Evolutionary conservation across 768 basidiomycete genomes (phyloP).

Genomic region (Tulasnella sp.): DNA sequence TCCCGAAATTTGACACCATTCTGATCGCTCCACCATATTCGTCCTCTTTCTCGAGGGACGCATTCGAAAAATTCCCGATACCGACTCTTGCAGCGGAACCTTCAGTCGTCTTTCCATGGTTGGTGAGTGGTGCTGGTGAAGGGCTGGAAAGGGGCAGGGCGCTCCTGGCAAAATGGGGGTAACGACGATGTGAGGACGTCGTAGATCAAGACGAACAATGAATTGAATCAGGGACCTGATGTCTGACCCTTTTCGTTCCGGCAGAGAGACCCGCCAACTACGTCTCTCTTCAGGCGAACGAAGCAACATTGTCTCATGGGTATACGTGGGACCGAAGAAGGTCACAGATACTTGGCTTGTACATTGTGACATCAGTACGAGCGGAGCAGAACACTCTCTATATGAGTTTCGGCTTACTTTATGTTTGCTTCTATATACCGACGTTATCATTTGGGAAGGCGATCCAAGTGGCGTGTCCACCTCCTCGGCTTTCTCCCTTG

Average conservation of each 20-base stretch:
- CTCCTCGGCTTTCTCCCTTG: background rate
- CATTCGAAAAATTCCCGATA: slow-evolving; percentile 73
- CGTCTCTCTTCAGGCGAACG: slow-evolving; percentile 76
- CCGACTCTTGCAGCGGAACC: slow-evolving; percentile 81
- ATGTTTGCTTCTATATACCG: slow-evolving; percentile 82
- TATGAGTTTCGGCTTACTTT: too few relatives aligned
- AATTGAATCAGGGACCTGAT: slow-evolving; percentile 62
- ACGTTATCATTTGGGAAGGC: slow-evolving; percentile 95
- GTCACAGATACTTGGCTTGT: slow-evolving; percentile 95
- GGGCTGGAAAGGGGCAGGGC: slow-evolving; percentile 90
- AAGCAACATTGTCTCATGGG: slow-evolving; percentile 98
- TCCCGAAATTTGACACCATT: slow-evolving; percentile 75
- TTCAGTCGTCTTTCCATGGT: slow-evolving; percentile 92
- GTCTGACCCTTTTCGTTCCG: slow-evolving; percentile 32
- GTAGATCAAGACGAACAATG: slow-evolving; percentile 89
- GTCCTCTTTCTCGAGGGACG: slow-evolving; percentile 77
- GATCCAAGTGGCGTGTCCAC: slow-evolving; percentile 44
- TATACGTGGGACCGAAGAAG: slow-evolving; percentile 89
- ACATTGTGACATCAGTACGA: slow-evolving; percentile 87
- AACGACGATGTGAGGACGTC: slow-evolving; percentile 92
- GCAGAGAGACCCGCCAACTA: slow-evolving; percentile 78
- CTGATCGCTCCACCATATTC: slow-evolving; percentile 87
- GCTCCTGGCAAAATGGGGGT: slow-evolving; percentile 88
- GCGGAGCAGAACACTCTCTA: slow-evolving; percentile 5
- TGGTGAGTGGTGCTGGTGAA: slow-evolving; percentile 81